These are phyloP conservation scores for Aspergillus sp. DNA, from an alignment of 2,329 filamentous ascomycete genomes.

Conservation along the genomic window DNA sequence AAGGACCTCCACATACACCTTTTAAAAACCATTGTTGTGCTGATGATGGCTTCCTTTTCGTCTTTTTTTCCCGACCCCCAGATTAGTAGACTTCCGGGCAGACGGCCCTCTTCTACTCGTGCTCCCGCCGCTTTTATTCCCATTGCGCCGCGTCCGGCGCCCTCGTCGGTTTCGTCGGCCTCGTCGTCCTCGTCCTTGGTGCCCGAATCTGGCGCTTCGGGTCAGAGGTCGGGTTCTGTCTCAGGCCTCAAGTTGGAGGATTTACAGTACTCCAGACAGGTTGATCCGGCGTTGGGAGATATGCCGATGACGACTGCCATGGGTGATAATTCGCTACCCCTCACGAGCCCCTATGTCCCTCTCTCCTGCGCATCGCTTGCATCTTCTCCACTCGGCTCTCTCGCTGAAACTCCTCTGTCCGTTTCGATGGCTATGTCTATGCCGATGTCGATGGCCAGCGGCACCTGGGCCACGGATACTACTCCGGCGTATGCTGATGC, in stretches of 20 bases:
- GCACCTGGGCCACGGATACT: neutral
- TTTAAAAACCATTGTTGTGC: slow-evolving; percentile 3
- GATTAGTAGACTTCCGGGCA: slow-evolving; percentile 12
- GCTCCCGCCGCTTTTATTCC: slow-evolving; percentile 15
- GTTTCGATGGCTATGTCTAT: neutral
- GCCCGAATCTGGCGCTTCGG: neutral
- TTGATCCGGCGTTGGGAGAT: neutral
- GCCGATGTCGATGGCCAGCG: neutral
- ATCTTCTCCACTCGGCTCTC: neutral
- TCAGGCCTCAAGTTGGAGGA: neutral
- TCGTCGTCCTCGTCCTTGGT: slow-evolving; percentile 9
- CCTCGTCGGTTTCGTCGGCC: neutral
- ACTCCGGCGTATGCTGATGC: neutral
- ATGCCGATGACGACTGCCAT: neutral
- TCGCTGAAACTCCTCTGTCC: neutral
- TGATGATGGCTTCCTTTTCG: slow-evolving; percentile 14
- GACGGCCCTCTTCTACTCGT: slow-evolving; percentile 8
- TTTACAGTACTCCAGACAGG: neutral
- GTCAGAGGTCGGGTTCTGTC: neutral
- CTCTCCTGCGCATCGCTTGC: neutral
- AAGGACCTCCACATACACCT: neutral
- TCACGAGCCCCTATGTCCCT: neutral
- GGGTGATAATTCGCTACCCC: neutral
- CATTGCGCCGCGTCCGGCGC: slow-evolving; percentile 19
- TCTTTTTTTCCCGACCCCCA: slow-evolving; percentile 7